Base-by-base conservation (phyloP, 257 asterid species). In the Misopates orontium region DNA sequence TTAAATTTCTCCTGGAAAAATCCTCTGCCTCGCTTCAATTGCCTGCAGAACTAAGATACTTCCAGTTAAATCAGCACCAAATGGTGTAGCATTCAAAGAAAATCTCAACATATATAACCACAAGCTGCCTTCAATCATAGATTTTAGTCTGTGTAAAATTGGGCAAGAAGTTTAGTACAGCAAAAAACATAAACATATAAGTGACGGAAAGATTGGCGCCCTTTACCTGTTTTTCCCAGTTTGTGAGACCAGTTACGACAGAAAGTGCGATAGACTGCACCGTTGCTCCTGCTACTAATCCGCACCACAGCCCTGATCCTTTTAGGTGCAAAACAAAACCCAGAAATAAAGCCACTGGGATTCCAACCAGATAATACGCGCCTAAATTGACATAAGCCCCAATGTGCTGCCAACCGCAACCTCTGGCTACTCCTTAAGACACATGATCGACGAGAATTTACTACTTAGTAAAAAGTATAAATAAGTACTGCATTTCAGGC, bases 371-470 rank as follows among this genome's bases (percentile, higher is more conserved):
- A 69, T 92, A 92, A 72, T 82, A 89, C 1, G 96, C 76, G 10
- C 92, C 96, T 0, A 87, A 82, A 68, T 92, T 92, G 3, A 92
- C 85, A 56, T 84, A 89, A 3, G 98, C 97, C 19, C 97, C 98
- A 5, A 92, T 50, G n/a, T 84, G 95, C 74, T 92, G 95, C 95
- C 95, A 92, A 48, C 98, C 98, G 6, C 89, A 73, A 18, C 95
- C 97, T 80, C 96, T 82, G 6, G 96, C 96, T 12, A 87, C 92
- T 24, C 98, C 97, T 84, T n/a, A n/a, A n/a, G n/a, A n/a, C n/a
- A n/a, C n/a, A n/a, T n/a, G n/a, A n/a, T n/a, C n/a, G n/a, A n/a
- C n/a, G n/a, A n/a, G n/a, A n/a, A n/a, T n/a, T n/a, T n/a, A n/a
- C n/a, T n/a, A n/a, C n/a, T n/a, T n/a, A n/a, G n/a, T n/a, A n/a